phyloP scores from a whole-genome alignment of 306 rosid species.

The Trichosanthes truncata region DNA sequence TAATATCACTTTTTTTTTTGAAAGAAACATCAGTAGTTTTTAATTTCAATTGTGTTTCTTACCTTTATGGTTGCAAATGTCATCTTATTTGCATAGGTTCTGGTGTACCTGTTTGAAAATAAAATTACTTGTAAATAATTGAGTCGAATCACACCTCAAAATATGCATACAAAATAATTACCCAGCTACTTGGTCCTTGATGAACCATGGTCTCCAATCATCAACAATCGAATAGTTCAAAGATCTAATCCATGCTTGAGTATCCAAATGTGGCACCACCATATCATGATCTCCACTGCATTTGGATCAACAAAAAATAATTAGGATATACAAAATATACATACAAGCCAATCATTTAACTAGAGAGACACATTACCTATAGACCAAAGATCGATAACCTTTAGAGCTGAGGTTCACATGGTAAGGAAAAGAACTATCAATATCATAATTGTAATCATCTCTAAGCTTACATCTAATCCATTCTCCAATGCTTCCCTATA shows the following conservation, averaged over 20 bases:
- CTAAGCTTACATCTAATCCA: background rate
- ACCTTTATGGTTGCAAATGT: conserved; percentile 6
- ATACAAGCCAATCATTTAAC: background rate
- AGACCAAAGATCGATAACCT: background rate
- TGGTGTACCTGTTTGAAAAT: background rate
- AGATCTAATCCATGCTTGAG: conserved; percentile 16
- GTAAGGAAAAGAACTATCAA: background rate
- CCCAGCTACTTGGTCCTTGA: conserved; percentile 25
- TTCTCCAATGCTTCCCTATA: background rate
- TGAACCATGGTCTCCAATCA: conserved; percentile 35
- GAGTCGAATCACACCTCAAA: background rate
- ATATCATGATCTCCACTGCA: conserved; percentile 23
- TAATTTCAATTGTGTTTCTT: too few relatives aligned
- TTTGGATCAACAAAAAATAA: background rate
- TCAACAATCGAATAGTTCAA: conserved; percentile 14
- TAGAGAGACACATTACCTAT: background rate
- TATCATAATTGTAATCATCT: background rate
- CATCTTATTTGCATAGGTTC: background rate
- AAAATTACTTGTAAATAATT: background rate
- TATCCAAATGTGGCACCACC: conserved; percentile 11
- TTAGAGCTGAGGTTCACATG: background rate
- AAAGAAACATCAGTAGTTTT: too few relatives aligned
- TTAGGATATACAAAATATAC: background rate
- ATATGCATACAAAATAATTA: background rate
- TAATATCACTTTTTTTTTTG: too few relatives aligned